Evolutionary conservation across 495 filamentous ascomycete species (phyloP).

Genomic region (Paragyromitra xinjiangensis): DNA sequence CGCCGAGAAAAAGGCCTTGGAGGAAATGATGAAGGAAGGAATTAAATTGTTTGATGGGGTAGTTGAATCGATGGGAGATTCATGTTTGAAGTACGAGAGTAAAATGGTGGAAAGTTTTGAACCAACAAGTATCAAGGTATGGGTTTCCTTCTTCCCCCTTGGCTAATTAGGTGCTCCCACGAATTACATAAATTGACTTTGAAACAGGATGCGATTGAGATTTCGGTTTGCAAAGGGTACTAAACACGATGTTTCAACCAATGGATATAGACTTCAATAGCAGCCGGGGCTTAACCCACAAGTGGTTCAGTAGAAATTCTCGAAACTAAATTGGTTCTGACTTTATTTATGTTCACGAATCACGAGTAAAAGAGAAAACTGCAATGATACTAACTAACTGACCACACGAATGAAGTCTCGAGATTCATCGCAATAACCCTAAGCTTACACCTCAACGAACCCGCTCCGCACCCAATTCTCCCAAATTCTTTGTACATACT

Average conservation of each 20-base stretch:
- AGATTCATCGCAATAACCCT: background rate
- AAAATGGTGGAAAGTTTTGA: constrained; percentile 71
- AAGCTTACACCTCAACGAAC: constrained; percentile 54
- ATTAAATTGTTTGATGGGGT: constrained; percentile 49
- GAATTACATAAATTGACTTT: constrained; percentile 30
- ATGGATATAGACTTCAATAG: background rate
- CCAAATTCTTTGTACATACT: constrained; percentile 46
- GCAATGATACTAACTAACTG: background rate
- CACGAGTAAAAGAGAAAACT: background rate
- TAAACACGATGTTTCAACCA: background rate
- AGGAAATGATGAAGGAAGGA: constrained; percentile 47
- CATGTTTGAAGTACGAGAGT: constrained; percentile 75
- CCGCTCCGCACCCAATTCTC: constrained; percentile 36
- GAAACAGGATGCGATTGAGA: constrained; percentile 74
- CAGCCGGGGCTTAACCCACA: background rate
- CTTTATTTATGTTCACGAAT: background rate
- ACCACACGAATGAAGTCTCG: background rate
- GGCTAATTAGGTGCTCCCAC: background rate
- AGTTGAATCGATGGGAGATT: constrained; percentile 68
- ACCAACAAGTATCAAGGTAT: constrained; percentile 69
- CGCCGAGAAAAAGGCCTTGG: constrained; percentile 60
- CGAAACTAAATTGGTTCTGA: background rate
- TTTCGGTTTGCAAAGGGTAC: constrained; percentile 69
- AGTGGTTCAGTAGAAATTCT: background rate
- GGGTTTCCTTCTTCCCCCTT: constrained; percentile 45